Percentiles rank a stretch among this genome's conserved stretches.
Conservation (phyloP, 192 early-diverging fungal genomes). For the Podila clonocystis region DNA sequence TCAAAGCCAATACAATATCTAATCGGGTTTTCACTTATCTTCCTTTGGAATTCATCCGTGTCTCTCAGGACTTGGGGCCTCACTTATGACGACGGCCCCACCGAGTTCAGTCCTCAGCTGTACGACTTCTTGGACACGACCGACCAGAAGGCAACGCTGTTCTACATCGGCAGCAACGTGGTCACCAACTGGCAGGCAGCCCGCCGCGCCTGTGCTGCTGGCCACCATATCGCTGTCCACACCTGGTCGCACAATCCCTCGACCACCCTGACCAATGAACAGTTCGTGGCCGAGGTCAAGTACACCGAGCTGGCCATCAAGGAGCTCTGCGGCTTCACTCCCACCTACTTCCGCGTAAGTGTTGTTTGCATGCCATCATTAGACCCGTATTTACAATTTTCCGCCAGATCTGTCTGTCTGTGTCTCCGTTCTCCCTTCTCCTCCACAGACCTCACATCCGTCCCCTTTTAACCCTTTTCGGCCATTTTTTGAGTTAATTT, state of each 20-base stretch:
- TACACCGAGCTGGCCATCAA: slow-evolving; percentile 69
- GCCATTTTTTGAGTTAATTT: slow-evolving; percentile 4
- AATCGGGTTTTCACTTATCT: no score
- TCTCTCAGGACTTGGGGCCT: slow-evolving; percentile 46
- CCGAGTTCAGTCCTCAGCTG: slow-evolving; percentile 42
- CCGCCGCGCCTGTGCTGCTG: slow-evolving; percentile 50
- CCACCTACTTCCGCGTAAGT: slow-evolving; percentile 59
- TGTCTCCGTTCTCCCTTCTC: slow-evolving; percentile 44
- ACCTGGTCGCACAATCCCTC: slow-evolving; percentile 68
- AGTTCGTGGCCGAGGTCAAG: slow-evolving; percentile 73
- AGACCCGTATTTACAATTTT: neutral
- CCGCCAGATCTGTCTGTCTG: slow-evolving; percentile 31
- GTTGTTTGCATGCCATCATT: neutral
- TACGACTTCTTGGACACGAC: slow-evolving; percentile 59
- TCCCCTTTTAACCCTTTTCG: no score
- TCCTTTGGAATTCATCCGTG: no score
- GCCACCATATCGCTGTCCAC: slow-evolving; percentile 41
- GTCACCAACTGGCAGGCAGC: slow-evolving; percentile 49
- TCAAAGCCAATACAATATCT: no score
- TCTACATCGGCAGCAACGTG: slow-evolving; percentile 59
- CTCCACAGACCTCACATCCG: neutral
- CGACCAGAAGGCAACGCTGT: slow-evolving; percentile 61
- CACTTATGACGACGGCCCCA: slow-evolving; percentile 59
- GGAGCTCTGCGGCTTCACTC: slow-evolving; percentile 58
- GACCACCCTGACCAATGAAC: slow-evolving; percentile 70